phyloP scores from a whole-genome alignment of 495 filamentous ascomycete genomes.

The Aspergillus panamensis region DNA sequence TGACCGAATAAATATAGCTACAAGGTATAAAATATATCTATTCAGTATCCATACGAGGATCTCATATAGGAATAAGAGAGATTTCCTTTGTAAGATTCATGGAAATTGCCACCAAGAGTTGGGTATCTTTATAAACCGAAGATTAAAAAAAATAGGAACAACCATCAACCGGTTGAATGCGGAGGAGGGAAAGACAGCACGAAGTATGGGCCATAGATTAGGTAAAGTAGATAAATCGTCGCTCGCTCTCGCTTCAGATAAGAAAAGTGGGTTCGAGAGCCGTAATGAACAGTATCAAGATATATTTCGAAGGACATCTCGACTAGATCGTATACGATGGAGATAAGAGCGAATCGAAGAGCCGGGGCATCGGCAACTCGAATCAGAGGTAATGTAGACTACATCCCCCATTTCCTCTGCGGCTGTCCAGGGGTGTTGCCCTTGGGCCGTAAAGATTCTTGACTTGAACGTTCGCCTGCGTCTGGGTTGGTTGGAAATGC shows the following conservation, averaged over 20 bases:
- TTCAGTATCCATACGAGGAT: too few relatives aligned
- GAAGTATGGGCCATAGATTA: not conserved
- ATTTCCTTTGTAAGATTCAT: not conserved
- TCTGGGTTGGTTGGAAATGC: conserved; percentile 29
- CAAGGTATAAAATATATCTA: too few relatives aligned
- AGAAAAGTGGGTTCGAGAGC: too few relatives aligned
- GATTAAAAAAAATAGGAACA: not conserved
- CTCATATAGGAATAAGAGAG: too few relatives aligned
- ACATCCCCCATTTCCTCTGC: conserved; percentile 31
- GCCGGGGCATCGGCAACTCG: too few relatives aligned
- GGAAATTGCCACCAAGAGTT: not conserved
- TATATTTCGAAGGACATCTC: too few relatives aligned
- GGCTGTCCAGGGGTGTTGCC: conserved; percentile 11
- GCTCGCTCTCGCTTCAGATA: too few relatives aligned
- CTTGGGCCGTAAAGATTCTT: conserved; percentile 26
- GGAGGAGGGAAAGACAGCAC: not conserved
- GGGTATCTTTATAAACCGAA: not conserved
- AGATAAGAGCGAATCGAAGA: too few relatives aligned
- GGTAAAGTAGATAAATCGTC: too few relatives aligned
- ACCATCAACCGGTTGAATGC: not conserved
- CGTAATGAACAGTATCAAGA: too few relatives aligned
- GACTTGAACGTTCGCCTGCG: conserved; percentile 33
- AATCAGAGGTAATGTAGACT: not conserved
- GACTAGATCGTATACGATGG: too few relatives aligned
- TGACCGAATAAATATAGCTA: too few relatives aligned